Evolutionary conservation across 208 protist genomes (phyloP).

Genomic region (Crithidia expoeki): DNA sequence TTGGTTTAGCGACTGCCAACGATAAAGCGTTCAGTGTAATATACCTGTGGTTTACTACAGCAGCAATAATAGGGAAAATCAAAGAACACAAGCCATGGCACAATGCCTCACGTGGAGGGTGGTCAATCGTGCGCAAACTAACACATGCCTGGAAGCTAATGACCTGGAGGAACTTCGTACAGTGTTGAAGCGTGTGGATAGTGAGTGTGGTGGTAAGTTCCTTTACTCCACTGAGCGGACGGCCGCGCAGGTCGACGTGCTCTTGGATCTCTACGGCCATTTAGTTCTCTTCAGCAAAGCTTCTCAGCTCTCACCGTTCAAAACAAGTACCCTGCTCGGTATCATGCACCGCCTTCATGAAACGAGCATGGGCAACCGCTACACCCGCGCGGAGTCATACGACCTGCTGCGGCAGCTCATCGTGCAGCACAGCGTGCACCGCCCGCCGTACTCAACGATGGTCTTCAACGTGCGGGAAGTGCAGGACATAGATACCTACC

Average conservation of each 20-base stretch:
- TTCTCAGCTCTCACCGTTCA: constrained; percentile 64
- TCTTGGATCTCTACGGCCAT: constrained; percentile 85
- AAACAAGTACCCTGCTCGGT: constrained; percentile 82
- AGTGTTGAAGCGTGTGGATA: constrained; percentile 47
- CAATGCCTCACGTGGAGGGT: constrained; percentile 71
- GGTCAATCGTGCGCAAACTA: constrained; percentile 53
- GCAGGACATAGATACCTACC: constrained; percentile 86
- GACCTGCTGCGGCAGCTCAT: constrained; percentile 73
- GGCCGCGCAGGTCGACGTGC: constrained; percentile 50
- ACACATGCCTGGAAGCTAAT: constrained; percentile 51
- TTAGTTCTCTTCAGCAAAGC: constrained; percentile 81
- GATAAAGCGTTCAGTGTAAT: too few species aligned
- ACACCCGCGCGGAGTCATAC: constrained; percentile 72
- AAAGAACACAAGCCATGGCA: constrained; percentile 11
- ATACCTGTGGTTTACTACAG: not conserved
- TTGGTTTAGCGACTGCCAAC: too few species aligned
- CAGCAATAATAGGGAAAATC: not conserved
- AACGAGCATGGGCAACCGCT: constrained; percentile 60
- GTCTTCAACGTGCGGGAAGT: constrained; percentile 86
- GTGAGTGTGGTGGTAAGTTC: constrained; percentile 32
- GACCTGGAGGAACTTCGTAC: constrained; percentile 58
- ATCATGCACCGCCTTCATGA: constrained; percentile 75
- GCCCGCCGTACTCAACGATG: constrained; percentile 86
- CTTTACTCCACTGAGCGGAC: constrained; percentile 28
- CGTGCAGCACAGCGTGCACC: constrained; percentile 81